phyloP scores from a whole-genome alignment of 2,329 filamentous ascomycete genomes.

The Arachnomyces sp. region DNA sequence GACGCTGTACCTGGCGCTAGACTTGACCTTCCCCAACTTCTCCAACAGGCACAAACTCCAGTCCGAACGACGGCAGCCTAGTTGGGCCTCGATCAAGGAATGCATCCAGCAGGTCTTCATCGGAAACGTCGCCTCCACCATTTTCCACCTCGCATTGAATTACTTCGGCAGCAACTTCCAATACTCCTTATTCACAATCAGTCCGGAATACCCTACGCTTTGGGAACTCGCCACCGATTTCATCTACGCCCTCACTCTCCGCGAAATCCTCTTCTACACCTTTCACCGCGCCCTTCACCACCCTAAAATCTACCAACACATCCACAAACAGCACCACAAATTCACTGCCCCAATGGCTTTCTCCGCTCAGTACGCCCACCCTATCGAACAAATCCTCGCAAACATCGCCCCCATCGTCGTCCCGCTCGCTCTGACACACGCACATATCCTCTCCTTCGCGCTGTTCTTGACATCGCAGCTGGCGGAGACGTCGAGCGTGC shows the following conservation, averaged over 20 bases:
- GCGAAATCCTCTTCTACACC: slow-evolving; percentile 52
- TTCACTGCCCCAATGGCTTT: slow-evolving; percentile 51
- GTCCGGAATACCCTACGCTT: slow-evolving; percentile 28
- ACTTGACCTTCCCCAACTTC: slow-evolving; percentile 11
- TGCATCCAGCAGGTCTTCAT: slow-evolving; percentile 30
- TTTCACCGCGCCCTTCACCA: slow-evolving; percentile 48
- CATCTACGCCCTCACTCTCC: slow-evolving; percentile 32
- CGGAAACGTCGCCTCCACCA: slow-evolving; percentile 41
- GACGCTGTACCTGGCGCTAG: slow-evolving; percentile 11
- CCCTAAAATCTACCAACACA: slow-evolving; percentile 40
- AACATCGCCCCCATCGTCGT: slow-evolving; percentile 47
- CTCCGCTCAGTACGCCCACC: slow-evolving; percentile 51
- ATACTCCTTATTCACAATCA: slow-evolving; percentile 33
- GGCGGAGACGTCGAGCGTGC: slow-evolving; percentile 47
- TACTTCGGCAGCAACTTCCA: slow-evolving; percentile 10
- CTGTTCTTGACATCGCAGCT: slow-evolving; percentile 43
- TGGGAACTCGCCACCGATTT: slow-evolving; percentile 36
- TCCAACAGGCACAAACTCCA: slow-evolving; percentile 16
- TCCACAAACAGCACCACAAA: slow-evolving; percentile 52
- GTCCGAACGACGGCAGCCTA: slow-evolving; percentile 12
- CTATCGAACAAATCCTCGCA: slow-evolving; percentile 49
- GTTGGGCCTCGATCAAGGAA: slow-evolving; percentile 8
- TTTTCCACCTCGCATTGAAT: slow-evolving; percentile 24
- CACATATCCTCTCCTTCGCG: slow-evolving; percentile 50
- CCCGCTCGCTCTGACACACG: slow-evolving; percentile 39